These are phyloP conservation scores for Pseudogymnoascus sp. DNA, from an alignment of 2,329 filamentous ascomycete species.

Conservation along the genomic window DNA sequence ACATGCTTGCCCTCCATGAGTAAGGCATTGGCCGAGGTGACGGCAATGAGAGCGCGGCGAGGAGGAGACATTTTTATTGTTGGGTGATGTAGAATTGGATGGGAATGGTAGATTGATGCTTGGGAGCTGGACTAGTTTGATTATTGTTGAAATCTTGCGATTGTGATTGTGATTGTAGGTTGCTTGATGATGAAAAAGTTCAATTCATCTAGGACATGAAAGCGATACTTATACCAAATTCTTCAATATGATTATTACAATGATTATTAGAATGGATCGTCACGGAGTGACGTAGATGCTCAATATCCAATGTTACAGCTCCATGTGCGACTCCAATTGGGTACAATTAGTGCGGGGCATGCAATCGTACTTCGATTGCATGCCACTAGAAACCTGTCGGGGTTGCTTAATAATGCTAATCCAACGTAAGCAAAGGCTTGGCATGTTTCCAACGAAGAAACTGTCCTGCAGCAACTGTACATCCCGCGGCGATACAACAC, in stretches of 20 bases:
- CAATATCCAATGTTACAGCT: neutral
- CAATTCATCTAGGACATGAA: neutral
- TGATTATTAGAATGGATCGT: neutral
- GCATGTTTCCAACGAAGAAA: neutral
- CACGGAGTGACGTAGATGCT: neutral
- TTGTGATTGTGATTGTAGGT: neutral
- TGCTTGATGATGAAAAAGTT: neutral
- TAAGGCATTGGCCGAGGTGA: conserved; percentile 35
- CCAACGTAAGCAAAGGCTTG: neutral
- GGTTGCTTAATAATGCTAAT: neutral
- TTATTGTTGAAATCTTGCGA: neutral
- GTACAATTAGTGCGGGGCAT: neutral
- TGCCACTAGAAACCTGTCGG: neutral
- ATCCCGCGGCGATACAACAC: neutral
- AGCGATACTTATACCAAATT: neutral
- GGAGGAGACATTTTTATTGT: conserved; percentile 26
- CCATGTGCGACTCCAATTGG: neutral
- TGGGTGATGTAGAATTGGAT: conserved; percentile 22
- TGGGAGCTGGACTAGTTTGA: neutral
- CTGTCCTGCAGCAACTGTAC: neutral
- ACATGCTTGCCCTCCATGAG: conserved; percentile 35
- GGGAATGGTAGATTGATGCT: neutral
- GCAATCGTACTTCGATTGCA: neutral
- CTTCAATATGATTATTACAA: neutral
- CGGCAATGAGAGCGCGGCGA: conserved; percentile 34